Percentiles rank a stretch among this genome's conserved stretches.
phyloP scores from a whole-genome alignment of 2,329 filamentous ascomycete species.

The Cladophialophora bantiana region DNA sequence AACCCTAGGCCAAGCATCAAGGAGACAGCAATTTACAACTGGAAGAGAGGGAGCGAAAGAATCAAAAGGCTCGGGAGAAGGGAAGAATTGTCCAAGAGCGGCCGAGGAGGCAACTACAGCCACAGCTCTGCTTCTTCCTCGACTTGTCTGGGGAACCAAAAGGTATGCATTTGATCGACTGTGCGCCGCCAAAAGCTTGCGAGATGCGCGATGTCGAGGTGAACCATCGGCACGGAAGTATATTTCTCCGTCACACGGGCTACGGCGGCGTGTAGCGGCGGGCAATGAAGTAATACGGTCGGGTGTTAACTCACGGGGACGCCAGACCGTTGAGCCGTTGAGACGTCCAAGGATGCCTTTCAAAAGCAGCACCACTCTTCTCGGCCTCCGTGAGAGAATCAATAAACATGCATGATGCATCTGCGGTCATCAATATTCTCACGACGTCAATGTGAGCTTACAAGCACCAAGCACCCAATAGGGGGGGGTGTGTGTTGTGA shows the following conservation, averaged over 20 bases:
- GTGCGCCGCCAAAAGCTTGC: background rate
- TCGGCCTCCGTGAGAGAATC: too few relatives aligned
- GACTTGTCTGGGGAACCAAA: constrained; percentile 3
- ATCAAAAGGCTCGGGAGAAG: background rate
- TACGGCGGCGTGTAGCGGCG: background rate
- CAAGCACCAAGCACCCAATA: background rate
- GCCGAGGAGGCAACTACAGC: background rate
- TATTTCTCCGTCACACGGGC: background rate
- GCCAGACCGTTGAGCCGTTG: too few relatives aligned
- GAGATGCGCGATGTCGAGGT: background rate
- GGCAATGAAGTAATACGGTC: background rate
- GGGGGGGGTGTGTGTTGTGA: background rate
- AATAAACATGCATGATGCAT: too few relatives aligned
- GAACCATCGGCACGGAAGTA: background rate
- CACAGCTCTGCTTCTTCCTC: background rate
- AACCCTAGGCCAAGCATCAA: background rate
- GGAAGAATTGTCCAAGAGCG: background rate
- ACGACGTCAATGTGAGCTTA: constrained; percentile 3
- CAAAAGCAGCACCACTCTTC: background rate
- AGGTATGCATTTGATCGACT: background rate
- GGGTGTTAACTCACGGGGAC: background rate
- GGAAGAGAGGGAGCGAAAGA: background rate
- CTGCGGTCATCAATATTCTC: background rate
- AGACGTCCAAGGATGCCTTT: background rate
- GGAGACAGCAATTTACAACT: background rate